Conservation (phyloP, 2,329 filamentous ascomycete species). For the Simplicillium aogashimaense region DNA sequence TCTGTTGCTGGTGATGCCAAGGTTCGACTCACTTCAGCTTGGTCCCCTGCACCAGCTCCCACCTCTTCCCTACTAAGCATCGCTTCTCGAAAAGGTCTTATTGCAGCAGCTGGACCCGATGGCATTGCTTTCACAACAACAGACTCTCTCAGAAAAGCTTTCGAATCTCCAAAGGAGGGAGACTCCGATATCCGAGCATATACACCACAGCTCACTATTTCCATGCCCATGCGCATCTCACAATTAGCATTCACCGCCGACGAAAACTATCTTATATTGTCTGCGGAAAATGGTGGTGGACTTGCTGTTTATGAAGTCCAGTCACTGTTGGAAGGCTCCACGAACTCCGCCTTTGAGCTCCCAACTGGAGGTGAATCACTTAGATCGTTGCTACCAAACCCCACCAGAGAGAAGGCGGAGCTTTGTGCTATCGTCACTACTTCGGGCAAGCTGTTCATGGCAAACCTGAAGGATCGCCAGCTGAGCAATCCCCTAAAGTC, state of each 20-base stretch:
- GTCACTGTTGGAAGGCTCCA: slow-evolving; percentile 53
- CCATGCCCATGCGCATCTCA: slow-evolving; percentile 66
- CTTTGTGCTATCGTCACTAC: slow-evolving; percentile 73
- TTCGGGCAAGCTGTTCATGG: slow-evolving; percentile 74
- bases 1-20: slow-evolving; percentile 73
- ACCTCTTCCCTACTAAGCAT: slow-evolving; percentile 78
- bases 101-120: slow-evolving; percentile 82
- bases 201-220: slow-evolving; percentile 61
- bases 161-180: slow-evolving; percentile 47
- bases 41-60: slow-evolving; percentile 65
- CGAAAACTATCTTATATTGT: slow-evolving; percentile 74
- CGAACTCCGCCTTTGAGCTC: slow-evolving; percentile 64
- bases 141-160: slow-evolving; percentile 66
- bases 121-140: slow-evolving; percentile 68
- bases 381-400: slow-evolving; percentile 70
- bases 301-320: slow-evolving; percentile 75
- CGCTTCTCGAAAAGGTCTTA: slow-evolving; percentile 67
- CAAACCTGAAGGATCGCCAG: slow-evolving; percentile 61
- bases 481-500: slow-evolving; percentile 57
- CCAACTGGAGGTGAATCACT: slow-evolving; percentile 66
- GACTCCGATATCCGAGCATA: slow-evolving; percentile 61
- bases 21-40: slow-evolving; percentile 68
- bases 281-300: slow-evolving; percentile 71
- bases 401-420: slow-evolving; percentile 60
- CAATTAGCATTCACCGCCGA: slow-evolving; percentile 89